Percentiles rank a stretch among this genome's conserved stretches.
These are phyloP conservation scores for Scutellaria galericulata DNA, from an alignment of 257 asterid genomes.

Conservation along the genomic window DNA sequence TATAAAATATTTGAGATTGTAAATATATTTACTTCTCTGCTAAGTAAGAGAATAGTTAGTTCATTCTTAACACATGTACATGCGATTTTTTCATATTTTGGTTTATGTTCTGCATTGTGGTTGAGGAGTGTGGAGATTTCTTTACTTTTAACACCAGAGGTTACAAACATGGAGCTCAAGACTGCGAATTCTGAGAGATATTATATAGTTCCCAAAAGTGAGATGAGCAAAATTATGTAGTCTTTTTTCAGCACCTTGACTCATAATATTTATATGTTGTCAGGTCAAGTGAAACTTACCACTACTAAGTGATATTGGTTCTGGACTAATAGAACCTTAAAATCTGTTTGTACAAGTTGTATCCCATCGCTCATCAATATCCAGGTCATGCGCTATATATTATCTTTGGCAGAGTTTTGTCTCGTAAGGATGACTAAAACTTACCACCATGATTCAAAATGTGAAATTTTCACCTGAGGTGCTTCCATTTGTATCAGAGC, in stretches of 20 bases:
- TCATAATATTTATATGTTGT: neutral
- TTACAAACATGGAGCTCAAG: neutral
- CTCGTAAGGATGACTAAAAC: neutral
- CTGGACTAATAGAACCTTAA: neutral
- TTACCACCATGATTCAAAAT: neutral
- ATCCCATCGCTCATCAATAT: neutral
- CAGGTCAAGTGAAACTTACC: neutral
- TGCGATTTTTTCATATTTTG: neutral
- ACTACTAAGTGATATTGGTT: constrained; percentile 3
- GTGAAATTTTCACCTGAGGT: neutral
- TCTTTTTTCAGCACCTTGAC: neutral
- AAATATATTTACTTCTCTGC: constrained; percentile 1
- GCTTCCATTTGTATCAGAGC: neutral
- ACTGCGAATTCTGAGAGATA: constrained; percentile 10
- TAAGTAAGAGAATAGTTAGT: neutral
- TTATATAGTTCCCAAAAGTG: neutral
- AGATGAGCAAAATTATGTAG: constrained; percentile 14
- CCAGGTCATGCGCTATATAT: constrained; percentile 7
- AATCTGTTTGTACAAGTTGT: constrained; percentile 3
- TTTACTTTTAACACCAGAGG: neutral
- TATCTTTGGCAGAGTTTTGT: neutral
- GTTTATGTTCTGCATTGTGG: neutral
- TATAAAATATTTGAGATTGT: neutral
- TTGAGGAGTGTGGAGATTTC: neutral
- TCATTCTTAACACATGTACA: neutral